Evolutionary conservation across 2,329 filamentous ascomycete species (phyloP).

Genomic region (Myotisia sp.): DNA sequence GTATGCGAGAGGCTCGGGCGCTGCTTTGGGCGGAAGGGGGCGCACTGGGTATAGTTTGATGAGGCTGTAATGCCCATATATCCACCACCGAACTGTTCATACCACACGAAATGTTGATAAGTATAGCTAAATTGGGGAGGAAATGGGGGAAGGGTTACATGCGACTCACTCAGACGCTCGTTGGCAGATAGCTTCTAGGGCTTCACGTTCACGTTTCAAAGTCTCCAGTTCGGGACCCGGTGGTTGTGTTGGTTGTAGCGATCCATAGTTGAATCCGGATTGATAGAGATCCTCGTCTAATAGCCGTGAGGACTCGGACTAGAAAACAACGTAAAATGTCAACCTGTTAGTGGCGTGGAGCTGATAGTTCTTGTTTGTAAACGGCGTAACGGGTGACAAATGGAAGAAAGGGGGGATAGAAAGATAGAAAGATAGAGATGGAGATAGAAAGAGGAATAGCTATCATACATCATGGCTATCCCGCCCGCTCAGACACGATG

Average conservation of each 20-base stretch:
- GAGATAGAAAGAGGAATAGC: conserved; percentile 7
- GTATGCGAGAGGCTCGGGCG: conserved; percentile 17
- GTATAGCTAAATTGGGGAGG: conserved; percentile 1
- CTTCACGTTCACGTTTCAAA: conserved; percentile 31
- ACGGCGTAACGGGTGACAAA: no score
- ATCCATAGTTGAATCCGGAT: conserved; percentile 30
- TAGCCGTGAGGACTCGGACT: conserved; percentile 31
- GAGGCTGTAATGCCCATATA: conserved; percentile 32
- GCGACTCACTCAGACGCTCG: conserved; percentile 29
- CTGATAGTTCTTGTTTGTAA: no score
- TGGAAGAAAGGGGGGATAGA: no score
- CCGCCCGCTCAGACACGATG: conserved; percentile 31
- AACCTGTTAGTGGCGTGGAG: no score
- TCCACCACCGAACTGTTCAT: conserved; percentile 28
- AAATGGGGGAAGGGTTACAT: background rate
- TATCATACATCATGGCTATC: conserved; percentile 25
- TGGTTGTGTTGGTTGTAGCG: conserved; percentile 25
- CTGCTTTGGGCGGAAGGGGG: conserved; percentile 23
- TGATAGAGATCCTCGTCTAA: conserved; percentile 34
- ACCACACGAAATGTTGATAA: no score
- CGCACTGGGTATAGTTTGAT: conserved; percentile 26
- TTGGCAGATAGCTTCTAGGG: conserved; percentile 34
- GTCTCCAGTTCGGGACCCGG: conserved; percentile 30
- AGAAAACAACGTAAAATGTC: no score
- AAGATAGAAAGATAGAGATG: background rate